Base-by-base conservation (phyloP, 768 basidiomycete genomes). In the Cubamyces sp. region DNA sequence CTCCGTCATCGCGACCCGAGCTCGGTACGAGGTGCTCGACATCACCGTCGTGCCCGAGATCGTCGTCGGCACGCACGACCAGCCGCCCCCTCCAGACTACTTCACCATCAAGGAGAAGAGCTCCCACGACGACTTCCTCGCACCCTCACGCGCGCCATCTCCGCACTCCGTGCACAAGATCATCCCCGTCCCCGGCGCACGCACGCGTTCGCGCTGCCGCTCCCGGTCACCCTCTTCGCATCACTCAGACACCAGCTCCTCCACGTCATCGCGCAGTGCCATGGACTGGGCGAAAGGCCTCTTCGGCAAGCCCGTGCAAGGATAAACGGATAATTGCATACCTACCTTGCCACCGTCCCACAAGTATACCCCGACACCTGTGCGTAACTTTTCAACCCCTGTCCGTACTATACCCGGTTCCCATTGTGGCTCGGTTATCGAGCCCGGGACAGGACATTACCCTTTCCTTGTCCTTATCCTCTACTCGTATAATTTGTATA, bases 1-100 rank as follows among this genome's bases (percentile, higher is more conserved):
- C 0, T 40, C 50, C 16, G 69, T 74, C 34, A 25, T 69, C 12
- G 8, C 41, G 16, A 55, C 58, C 2, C 68, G 73, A 26, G 60
- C 67, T 3, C 64, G 54, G 4, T 73, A 68, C 64, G 73, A 74
- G 60, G 67, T 74, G 48, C 51, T 74, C n/a, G 69, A 72, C 37
- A 47, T 74, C 58, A 49, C 53, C 49, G 40, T 74, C 62, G 43
- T 23, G 23, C 45, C 59, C 43, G 50, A 23, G n/a, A 48, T 50
- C 57, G 54, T 39, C 54, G 41, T 43, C 54, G 19, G n/a, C 25
- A 39, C 34, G 9, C 5, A 16, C 47, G 26, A 11, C 5, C 57
- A 66, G n/a, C 28, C 43, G n/a, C 28, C 43, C 7, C 66, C 57
- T 6, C 69, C 69, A 3, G 50, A 54, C 9, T 66, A 66, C 55